Evolutionary conservation across 163 green algal species (phyloP).

Genomic region (Trebouxia gelatinosa): DNA sequence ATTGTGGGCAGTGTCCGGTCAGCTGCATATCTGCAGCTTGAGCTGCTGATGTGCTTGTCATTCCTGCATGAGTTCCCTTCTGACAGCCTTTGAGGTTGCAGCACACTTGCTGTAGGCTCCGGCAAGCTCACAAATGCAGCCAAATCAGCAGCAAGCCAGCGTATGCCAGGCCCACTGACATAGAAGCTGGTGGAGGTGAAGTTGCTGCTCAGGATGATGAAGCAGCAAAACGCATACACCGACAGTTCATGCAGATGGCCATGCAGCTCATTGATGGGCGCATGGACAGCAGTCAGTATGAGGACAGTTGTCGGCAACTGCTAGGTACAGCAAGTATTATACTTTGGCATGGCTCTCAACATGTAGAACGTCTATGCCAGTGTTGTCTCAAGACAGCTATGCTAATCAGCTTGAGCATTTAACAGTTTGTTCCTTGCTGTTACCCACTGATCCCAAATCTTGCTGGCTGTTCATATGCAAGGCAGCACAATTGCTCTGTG

Average conservation of each 20-base stretch:
- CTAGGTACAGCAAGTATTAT: conserved; percentile 40
- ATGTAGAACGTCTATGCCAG: not conserved
- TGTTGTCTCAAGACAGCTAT: not conserved
- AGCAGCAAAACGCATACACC: conserved; percentile 56
- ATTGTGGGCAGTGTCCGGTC: too few species aligned
- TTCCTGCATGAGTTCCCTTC: not conserved
- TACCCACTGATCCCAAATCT: not conserved
- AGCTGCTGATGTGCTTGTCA: too few species aligned
- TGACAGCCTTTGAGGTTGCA: not conserved
- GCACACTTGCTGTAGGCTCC: conserved; percentile 30
- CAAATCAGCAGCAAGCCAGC: conserved; percentile 22
- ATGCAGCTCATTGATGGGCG: conserved; percentile 71
- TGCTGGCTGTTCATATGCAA: too few species aligned
- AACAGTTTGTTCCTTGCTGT: not conserved
- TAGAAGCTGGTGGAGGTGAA: conserved; percentile 8
- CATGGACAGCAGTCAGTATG: conserved; percentile 82
- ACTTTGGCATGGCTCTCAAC: not conserved
- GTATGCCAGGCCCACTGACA: conserved; percentile 10
- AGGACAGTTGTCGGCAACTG: conserved; percentile 84
- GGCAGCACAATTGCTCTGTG: not conserved
- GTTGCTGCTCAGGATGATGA: conserved; percentile 21
- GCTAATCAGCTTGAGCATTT: not conserved
- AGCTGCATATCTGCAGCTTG: too few species aligned
- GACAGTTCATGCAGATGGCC: conserved; percentile 78
- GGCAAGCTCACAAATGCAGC: conserved; percentile 44